Base-by-base conservation (phyloP, 345 rosid genomes). In the Carallia pectinifolia region DNA sequence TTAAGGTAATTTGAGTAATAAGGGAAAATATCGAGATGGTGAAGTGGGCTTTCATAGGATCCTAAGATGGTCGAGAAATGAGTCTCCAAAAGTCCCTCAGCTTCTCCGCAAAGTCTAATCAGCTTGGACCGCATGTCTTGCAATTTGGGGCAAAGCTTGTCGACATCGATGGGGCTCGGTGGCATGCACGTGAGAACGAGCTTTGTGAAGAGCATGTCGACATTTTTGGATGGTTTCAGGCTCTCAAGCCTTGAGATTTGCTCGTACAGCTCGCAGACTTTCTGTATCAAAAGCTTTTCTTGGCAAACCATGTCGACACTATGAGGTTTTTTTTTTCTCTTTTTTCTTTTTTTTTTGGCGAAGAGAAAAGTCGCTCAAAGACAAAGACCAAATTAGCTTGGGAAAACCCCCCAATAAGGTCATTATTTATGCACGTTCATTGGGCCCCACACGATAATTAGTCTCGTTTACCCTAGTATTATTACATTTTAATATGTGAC, bases 161-260 rank as follows among this genome's bases (percentile, higher is more conserved):
- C 79, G 58, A 91, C 91, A 69, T 93, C 94, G 12, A 93, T 79
- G 15, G 90, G 87, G 78, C 47, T 80, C 16, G 97, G 90, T 23
- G 96, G 97, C 68, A 88, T 84, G 90, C 97, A 91, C 70, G 92
- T 76, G 84, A 56, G 75, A 66, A 91, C 97, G 50, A 93, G 93
- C 53, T 93, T 77, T 40, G 85, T 82, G 87, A 93, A 87, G 72
- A 93, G 91, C 70, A 60, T 81, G 91, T 93, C 83, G 88, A 93
- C 96, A 85, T 89, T 85, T 75, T 83, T 81, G 77, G 86, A 82
- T 27, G 98, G 98, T 65, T 87, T 86, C 71, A 93, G 87, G 9
- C 63, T 81, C 31, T 85, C 83, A 10, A 93, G 97, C 76, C 78
- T 66, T 10, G 93, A 83, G 85, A 93, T 91, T 82, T 91, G 78